phyloP scores from a whole-genome alignment of 805 yeast species.

The Saturnispora zaruensis region DNA sequence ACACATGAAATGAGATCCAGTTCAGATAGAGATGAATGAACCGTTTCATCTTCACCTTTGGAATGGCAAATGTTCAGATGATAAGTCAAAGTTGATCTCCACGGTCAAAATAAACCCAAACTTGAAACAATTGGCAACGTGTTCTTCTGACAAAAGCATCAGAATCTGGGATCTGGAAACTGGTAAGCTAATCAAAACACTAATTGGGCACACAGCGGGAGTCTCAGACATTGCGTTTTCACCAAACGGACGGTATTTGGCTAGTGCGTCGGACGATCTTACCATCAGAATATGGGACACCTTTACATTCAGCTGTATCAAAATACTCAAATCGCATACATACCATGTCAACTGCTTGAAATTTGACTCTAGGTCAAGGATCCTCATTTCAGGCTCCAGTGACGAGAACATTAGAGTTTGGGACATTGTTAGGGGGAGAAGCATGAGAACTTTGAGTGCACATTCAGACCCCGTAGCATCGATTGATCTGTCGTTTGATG shows the following conservation, averaged over 20 bases:
- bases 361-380: constrained; percentile 67
- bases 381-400: constrained; percentile 73
- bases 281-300: constrained; percentile 70
- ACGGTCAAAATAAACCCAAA: constrained; percentile 54
- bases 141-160: constrained; percentile 50
- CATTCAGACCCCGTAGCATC: constrained; percentile 86
- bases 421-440: constrained; percentile 68
- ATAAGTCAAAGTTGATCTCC: constrained; percentile 26
- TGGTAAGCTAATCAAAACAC: constrained; percentile 28
- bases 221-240: constrained; percentile 73
- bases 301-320: constrained; percentile 39
- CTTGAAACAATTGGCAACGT: constrained; percentile 47
- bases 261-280: constrained; percentile 81
- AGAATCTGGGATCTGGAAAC: constrained; percentile 42
- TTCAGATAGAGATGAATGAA: background rate
- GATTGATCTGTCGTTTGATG: constrained; percentile 66
- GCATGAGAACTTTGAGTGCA: constrained; percentile 76
- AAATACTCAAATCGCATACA: constrained; percentile 66
- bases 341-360: constrained; percentile 69
- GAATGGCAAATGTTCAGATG: background rate
- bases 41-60: background rate
- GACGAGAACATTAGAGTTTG: constrained; percentile 89
- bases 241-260: constrained; percentile 62
- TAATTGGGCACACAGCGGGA: constrained; percentile 59
- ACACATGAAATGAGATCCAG: background rate